These are phyloP conservation scores for Didymella sp. DNA, from an alignment of 2,329 filamentous ascomycete genomes.

Conservation along the genomic window DNA sequence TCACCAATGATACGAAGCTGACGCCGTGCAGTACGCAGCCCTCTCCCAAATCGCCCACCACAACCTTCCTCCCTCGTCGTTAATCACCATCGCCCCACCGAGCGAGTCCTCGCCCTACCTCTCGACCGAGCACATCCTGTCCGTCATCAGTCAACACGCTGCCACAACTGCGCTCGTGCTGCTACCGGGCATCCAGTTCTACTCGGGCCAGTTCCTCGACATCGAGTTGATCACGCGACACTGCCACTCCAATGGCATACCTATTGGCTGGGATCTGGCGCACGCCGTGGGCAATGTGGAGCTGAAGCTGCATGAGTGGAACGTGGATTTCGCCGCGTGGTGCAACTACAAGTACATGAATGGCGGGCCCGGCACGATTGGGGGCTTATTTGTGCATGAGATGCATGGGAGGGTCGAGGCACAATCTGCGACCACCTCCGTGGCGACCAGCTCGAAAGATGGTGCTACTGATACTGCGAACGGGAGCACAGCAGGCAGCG, in stretches of 20 bases:
- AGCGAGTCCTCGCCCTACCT: slow-evolving; percentile 62
- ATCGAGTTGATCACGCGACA: slow-evolving; percentile 79
- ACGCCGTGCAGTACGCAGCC: slow-evolving; percentile 70
- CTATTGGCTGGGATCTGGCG: slow-evolving; percentile 87
- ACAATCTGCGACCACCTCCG: not conserved
- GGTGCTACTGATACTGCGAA: not conserved
- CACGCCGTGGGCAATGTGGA: slow-evolving; percentile 87
- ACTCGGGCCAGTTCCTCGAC: slow-evolving; percentile 88
- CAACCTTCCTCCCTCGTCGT: slow-evolving; percentile 68
- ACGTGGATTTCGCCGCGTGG: slow-evolving; percentile 91
- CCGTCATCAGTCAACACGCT: slow-evolving; percentile 76
- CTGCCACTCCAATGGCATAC: slow-evolving; percentile 73
- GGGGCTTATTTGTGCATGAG: slow-evolving; percentile 81
- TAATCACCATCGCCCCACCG: slow-evolving; percentile 75
- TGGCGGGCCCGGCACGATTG: slow-evolving; percentile 81
- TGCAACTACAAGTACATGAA: slow-evolving; percentile 97
- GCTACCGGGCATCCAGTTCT: slow-evolving; percentile 89
- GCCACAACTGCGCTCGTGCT: slow-evolving; percentile 76
- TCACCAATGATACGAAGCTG: not conserved
- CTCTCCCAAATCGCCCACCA: slow-evolving; percentile 80
- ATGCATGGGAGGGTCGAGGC: slow-evolving; percentile 66
- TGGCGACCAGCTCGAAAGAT: not conserved
- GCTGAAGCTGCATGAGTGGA: slow-evolving; percentile 82
- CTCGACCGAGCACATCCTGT: slow-evolving; percentile 73
- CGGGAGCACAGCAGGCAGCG: not conserved